Conservation (phyloP, 345 rosid species). For the Acer yangbiense region DNA sequence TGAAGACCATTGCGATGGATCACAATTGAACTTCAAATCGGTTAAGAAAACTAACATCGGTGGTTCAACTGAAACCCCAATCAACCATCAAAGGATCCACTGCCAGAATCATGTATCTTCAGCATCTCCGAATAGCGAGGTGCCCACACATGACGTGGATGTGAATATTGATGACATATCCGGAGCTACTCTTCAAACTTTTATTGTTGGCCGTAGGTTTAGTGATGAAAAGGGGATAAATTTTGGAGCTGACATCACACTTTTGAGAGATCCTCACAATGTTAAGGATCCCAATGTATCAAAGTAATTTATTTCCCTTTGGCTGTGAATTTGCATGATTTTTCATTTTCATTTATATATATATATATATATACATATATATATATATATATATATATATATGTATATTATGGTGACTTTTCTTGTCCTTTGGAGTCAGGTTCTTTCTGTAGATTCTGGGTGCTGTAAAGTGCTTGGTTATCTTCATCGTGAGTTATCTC, state of each 20-base stretch:
- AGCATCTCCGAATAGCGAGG: constrained; percentile 26
- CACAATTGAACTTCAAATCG: background rate
- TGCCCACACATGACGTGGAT: constrained; percentile 9
- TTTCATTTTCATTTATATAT: constrained; percentile 6
- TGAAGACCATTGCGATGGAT: constrained; percentile 13
- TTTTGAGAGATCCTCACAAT: constrained; percentile 74
- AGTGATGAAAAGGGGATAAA: constrained; percentile 57
- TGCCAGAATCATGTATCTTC: constrained; percentile 25
- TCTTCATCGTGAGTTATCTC: constrained; percentile 76
- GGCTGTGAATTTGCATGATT: constrained; percentile 8
- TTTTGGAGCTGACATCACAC: constrained; percentile 48
- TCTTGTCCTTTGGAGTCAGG: constrained; percentile 46
- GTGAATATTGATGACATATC: constrained; percentile 28
- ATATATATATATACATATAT: no score
- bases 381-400: background rate
- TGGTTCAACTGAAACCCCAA: constrained; percentile 20
- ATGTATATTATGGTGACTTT: background rate
- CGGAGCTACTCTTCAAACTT: constrained; percentile 55
- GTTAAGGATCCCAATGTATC: constrained; percentile 68
- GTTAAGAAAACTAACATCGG: background rate
- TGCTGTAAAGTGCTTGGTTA: constrained; percentile 65
- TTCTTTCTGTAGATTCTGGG: constrained; percentile 52
- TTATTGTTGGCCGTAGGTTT: constrained; percentile 86
- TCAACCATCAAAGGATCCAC: constrained; percentile 18
- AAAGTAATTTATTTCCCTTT: constrained; percentile 46